These are phyloP conservation scores for Suillus subalutaceus DNA, from an alignment of 768 basidiomycete species.

Conservation along the genomic window DNA sequence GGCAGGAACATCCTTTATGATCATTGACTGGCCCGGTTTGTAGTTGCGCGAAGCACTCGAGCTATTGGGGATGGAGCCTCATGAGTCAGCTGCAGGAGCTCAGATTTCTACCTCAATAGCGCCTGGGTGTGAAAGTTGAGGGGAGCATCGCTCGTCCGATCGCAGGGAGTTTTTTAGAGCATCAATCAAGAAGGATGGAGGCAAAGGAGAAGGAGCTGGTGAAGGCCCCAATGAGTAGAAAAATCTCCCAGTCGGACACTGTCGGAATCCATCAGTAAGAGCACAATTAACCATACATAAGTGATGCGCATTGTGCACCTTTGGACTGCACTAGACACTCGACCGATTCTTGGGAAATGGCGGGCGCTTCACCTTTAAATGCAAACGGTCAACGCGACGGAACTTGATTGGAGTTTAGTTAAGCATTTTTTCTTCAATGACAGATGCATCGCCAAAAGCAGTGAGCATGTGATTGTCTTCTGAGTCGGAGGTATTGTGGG, in stretches of 20 bases:
- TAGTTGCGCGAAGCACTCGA: no score
- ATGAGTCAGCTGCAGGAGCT: no score
- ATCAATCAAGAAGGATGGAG: neutral
- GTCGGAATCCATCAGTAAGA: neutral
- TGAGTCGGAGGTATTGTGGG: neutral
- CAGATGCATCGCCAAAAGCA: slow-evolving; percentile 50
- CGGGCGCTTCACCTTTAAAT: slow-evolving; percentile 29
- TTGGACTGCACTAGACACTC: neutral
- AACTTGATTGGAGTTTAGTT: slow-evolving; percentile 19
- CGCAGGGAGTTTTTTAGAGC: neutral
- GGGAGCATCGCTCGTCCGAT: neutral
- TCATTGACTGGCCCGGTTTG: no score
- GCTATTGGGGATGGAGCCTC: no score
- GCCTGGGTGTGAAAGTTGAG: neutral
- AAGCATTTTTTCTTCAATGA: slow-evolving; percentile 39
- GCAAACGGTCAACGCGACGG: slow-evolving; percentile 18
- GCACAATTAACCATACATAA: neutral
- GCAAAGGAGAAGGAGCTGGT: neutral
- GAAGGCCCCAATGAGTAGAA: neutral
- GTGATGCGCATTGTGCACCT: neutral
- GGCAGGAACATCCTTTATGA: no score
- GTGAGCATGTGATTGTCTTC: slow-evolving; percentile 32
- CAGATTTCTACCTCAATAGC: no score
- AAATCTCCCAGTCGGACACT: neutral
- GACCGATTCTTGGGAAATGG: slow-evolving; percentile 28